phyloP scores from a whole-genome alignment of 140 eudicot genomes.

The Erigeron philadelphicus region DNA sequence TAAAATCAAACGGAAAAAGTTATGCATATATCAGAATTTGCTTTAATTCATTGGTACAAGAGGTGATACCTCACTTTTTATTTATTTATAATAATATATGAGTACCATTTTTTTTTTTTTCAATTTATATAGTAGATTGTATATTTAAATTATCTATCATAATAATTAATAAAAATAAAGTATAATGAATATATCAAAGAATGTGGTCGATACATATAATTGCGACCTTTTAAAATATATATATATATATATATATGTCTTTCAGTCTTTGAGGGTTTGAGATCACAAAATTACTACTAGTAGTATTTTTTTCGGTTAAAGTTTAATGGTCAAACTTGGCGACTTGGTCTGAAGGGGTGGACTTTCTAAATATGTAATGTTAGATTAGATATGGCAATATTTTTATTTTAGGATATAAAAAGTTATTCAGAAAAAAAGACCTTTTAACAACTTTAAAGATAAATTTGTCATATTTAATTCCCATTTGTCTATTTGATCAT shows the following conservation, averaged over 20 bases:
- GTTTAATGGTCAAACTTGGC: slow-evolving; percentile 23
- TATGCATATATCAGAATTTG: background rate
- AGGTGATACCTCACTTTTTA: too few species aligned
- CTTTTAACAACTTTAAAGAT: slow-evolving; percentile 15
- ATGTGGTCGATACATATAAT: too few species aligned
- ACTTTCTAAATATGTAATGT: background rate
- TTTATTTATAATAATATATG: too few species aligned
- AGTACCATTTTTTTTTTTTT: too few species aligned
- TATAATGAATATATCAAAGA: too few species aligned
- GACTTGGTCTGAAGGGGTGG: slow-evolving; percentile 3
- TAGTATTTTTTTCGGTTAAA: background rate
- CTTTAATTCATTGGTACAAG: too few species aligned
- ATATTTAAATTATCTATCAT: too few species aligned
- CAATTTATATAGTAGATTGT: too few species aligned
- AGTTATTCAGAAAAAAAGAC: background rate
- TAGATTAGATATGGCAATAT: background rate
- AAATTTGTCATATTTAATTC: background rate
- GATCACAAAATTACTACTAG: background rate
- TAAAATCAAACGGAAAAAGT: too few species aligned
- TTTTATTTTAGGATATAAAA: background rate
- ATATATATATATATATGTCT: background rate
- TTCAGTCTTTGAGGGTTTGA: too few species aligned
- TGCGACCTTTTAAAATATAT: too few species aligned
- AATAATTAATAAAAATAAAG: too few species aligned
- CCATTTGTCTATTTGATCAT: slow-evolving; percentile 2